A percentile compares a stretch with the other conserved stretches of the same genome.
Evolutionary conservation across 2,329 filamentous ascomycete species (phyloP).

Genomic region (Hypoxylon sp.): DNA sequence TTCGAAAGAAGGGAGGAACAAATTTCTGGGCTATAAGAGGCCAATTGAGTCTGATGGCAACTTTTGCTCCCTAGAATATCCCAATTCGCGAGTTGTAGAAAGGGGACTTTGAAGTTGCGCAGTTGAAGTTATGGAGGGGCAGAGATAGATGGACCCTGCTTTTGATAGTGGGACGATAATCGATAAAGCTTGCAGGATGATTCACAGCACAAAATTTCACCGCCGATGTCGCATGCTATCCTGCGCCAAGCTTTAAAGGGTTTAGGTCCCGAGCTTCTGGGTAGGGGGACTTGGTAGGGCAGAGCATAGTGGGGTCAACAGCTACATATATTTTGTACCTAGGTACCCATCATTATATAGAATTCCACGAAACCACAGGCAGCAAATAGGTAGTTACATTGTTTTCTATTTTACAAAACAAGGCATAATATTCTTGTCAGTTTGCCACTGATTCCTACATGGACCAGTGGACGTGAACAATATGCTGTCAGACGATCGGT

Average conservation of each 20-base stretch:
- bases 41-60: slow-evolving; percentile 12
- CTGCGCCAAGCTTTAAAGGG: slow-evolving; percentile 7
- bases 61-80: neutral
- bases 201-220: slow-evolving; percentile 35
- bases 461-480: neutral
- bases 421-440: neutral
- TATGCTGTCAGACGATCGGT: neutral
- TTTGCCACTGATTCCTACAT: neutral
- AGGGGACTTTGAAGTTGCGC: slow-evolving; percentile 7
- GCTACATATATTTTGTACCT: too few species aligned
- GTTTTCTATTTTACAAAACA: neutral
- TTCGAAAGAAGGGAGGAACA: neutral
- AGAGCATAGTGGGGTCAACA: neutral
- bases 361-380: neutral
- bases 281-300: neutral
- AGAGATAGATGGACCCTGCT: slow-evolving; percentile 2
- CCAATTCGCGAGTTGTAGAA: slow-evolving; percentile 2
- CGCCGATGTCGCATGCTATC: slow-evolving; percentile 32
- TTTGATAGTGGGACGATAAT: slow-evolving; percentile 18
- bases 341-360: neutral
- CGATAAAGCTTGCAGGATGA: slow-evolving; percentile 33
- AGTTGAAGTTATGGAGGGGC: slow-evolving; percentile 30
- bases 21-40: neutral
- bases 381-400: neutral
- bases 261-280: slow-evolving; percentile 27